These are phyloP conservation scores for Ilex paraguariensis DNA, from an alignment of 305 asterid species.

Conservation along the genomic window DNA sequence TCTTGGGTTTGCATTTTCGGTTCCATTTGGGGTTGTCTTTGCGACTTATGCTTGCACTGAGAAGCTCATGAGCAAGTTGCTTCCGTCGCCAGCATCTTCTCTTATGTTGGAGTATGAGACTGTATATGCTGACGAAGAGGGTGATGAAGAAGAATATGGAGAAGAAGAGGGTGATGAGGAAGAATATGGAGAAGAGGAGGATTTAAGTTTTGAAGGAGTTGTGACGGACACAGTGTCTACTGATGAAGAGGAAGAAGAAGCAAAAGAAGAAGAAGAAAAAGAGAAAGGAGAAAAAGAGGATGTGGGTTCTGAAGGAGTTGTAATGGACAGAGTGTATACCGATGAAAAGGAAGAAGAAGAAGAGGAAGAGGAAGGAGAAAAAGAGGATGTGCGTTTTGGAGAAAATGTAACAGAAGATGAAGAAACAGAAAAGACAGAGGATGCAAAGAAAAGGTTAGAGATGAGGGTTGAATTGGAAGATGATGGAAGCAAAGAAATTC, in stretches of 20 bases:
- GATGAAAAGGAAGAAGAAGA: constrained; percentile 10
- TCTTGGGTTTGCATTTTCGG: constrained; percentile 43
- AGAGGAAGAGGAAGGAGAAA: constrained; percentile 11
- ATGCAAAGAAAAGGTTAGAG: constrained; percentile 17
- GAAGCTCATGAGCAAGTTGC: constrained; percentile 60
- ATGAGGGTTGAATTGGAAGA: constrained; percentile 22
- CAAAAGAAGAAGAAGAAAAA: constrained; percentile 1
- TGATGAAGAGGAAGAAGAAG: constrained; percentile 14
- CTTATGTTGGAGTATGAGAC: constrained; percentile 17
- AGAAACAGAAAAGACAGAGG: constrained; percentile 16
- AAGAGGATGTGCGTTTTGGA: not conserved
- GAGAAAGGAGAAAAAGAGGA: constrained; percentile 10
- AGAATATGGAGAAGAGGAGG: constrained; percentile 15
- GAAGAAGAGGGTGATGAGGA: constrained; percentile 15
- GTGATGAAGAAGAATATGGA: constrained; percentile 9
- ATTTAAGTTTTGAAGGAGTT: not conserved
- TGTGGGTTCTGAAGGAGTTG: not conserved
- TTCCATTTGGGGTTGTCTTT: constrained; percentile 52
- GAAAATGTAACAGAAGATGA: constrained; percentile 15
- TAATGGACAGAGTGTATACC: constrained; percentile 7
- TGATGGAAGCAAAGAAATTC: constrained; percentile 3
- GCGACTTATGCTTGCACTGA: constrained; percentile 61
- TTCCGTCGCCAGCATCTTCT: constrained; percentile 25
- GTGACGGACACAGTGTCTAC: not conserved
- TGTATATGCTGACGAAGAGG: constrained; percentile 5